Base-by-base conservation (phyloP, 345 rosid genomes). In the Physaria fendleri region DNA sequence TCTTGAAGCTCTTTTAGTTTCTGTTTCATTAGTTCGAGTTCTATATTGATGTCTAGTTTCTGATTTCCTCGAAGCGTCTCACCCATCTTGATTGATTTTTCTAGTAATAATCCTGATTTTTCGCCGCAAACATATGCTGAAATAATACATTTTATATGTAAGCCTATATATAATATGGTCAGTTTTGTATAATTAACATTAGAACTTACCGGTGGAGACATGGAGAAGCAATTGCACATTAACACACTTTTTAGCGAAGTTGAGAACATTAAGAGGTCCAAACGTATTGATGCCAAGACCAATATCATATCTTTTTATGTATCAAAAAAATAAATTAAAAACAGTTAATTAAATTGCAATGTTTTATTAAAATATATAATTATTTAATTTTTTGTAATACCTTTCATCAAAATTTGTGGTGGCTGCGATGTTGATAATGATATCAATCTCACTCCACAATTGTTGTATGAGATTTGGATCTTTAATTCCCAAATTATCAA, bases 321-420 rank as follows among this genome's bases (percentile, higher is more conserved):
- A 48, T 28, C 2, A 29, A 37, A 32, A 38, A 56, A 4, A 55
- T 2, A 17, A 14, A n/a, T 12, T n/a, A 8, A 64, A 62, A 43
- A 29, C 4, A 27, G 3, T n/a, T n/a, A 6, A 33, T 48, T 43
- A 42, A 7, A 2, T 27, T 14, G 20, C 9, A 14, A 2, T 34
- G 33, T 9, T 40, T 37, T 2, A 8, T 2, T 17, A 11, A 5
- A 10, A 8, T 5, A 32, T 38, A 27, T 11, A 0, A 24, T 23
- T 5, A 9, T 17, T 5, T 6, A 1, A n/a, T n/a, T 23, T 25
- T 48, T 32, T 6, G 12, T 14, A 18, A 11, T 32, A 81, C 95
- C 97, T 83, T 63, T 90, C 95, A 64, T 90, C 89, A 21, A 90
- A 90, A 65, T 69, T 80, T 54, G 91, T 84, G 0, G 87, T 78